Percentiles rank a stretch among this genome's conserved stretches.
phyloP scores from a whole-genome alignment of 2,329 filamentous ascomycete species.

The Botrytis tulipae region DNA sequence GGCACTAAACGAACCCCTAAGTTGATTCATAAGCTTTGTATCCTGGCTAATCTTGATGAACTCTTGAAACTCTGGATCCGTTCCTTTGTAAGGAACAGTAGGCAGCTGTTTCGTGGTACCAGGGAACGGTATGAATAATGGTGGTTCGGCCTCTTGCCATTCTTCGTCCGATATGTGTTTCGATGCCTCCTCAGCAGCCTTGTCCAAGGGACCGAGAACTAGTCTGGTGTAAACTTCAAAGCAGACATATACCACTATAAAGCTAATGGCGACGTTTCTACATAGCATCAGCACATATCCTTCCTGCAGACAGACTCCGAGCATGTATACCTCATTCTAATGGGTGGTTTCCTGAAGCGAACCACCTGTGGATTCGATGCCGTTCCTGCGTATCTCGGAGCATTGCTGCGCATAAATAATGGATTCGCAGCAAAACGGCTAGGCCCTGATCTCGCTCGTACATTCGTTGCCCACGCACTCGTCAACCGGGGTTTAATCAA shows the following conservation, averaged over 20 bases:
- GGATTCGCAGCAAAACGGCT: slow-evolving; percentile 30
- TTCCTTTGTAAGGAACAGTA: slow-evolving; percentile 51
- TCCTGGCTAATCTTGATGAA: slow-evolving; percentile 60
- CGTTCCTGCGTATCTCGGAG: slow-evolving; percentile 27
- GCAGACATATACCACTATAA: slow-evolving; percentile 41
- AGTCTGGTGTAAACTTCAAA: slow-evolving; percentile 47
- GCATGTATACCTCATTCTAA: slow-evolving; percentile 26
- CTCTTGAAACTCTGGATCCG: slow-evolving; percentile 62
- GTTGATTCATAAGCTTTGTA: slow-evolving; percentile 43
- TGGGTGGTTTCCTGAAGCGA: slow-evolving; percentile 27
- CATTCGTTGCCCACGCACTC: slow-evolving; percentile 15
- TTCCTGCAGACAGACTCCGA: background rate
- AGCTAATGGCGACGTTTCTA: slow-evolving; percentile 35
- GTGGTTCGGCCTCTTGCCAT: slow-evolving; percentile 46
- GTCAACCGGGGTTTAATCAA: slow-evolving; percentile 26
- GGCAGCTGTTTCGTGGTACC: slow-evolving; percentile 53
- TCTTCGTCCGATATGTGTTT: slow-evolving; percentile 46
- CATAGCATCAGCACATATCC: slow-evolving; percentile 6
- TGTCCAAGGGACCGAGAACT: slow-evolving; percentile 48
- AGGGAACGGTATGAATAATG: slow-evolving; percentile 61
- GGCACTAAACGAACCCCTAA: slow-evolving; percentile 25
- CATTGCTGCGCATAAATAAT: slow-evolving; percentile 31
- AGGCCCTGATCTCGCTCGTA: background rate
- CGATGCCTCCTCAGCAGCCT: slow-evolving; percentile 38
- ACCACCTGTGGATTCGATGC: slow-evolving; percentile 32